These are phyloP conservation scores for Epithemia pelagica DNA, from an alignment of 108 stramenopile genomes.

Conservation along the genomic window DNA sequence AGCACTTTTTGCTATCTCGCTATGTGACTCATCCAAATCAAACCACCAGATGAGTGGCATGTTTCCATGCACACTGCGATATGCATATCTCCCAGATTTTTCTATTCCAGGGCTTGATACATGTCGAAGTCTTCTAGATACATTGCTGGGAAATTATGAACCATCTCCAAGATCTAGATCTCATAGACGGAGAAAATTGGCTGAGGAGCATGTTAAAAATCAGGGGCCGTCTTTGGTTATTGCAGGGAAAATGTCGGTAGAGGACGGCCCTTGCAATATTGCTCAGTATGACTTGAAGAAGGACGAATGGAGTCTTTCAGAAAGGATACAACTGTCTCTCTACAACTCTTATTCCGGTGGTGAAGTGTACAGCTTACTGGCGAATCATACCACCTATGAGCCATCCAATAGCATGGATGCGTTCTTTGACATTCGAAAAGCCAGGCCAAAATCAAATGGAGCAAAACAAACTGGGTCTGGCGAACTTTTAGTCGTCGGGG, in stretches of 20 bases:
- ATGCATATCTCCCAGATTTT: not conserved
- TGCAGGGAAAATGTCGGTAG: conserved; percentile 81
- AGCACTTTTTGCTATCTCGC: not conserved
- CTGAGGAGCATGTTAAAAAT: not conserved
- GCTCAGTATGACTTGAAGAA: conserved; percentile 66
- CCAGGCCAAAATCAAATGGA: not conserved
- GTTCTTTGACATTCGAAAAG: not conserved
- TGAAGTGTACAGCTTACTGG: conserved; percentile 73
- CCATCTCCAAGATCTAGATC: not conserved
- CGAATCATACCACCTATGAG: conserved; percentile 52
- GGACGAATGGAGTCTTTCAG: conserved; percentile 62
- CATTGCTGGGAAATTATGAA: not conserved
- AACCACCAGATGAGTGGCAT: too few relatives aligned
- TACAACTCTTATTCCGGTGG: conserved; percentile 87
- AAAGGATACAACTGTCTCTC: conserved; percentile 72
- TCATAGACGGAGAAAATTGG: not conserved
- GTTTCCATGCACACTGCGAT: too few relatives aligned
- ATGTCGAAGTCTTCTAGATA: too few relatives aligned
- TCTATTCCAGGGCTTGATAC: not conserved
- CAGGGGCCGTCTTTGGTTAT: conserved; percentile 62
- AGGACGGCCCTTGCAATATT: conserved; percentile 74
- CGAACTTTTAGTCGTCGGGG: conserved; percentile 88
- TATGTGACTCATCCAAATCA: not conserved
- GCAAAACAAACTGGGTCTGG: conserved; percentile 26
- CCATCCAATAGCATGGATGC: not conserved